phyloP scores from a whole-genome alignment of 805 yeast genomes.

The Pichia paraexigua region DNA sequence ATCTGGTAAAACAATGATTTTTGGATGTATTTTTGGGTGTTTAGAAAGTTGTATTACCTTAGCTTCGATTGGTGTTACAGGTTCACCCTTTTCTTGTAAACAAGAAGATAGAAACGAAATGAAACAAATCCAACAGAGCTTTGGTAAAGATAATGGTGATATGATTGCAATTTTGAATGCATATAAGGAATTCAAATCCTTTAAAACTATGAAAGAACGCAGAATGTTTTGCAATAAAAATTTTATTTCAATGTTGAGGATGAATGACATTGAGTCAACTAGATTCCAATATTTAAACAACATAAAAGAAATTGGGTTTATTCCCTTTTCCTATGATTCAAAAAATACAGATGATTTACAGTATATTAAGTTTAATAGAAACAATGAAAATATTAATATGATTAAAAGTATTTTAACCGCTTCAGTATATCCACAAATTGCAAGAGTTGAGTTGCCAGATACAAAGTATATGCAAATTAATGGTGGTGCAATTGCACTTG shows the following conservation, averaged over 20 bases:
- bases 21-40: slow-evolving; percentile 78
- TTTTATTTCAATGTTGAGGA: slow-evolving; percentile 50
- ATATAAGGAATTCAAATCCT: slow-evolving; percentile 41
- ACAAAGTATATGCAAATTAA: slow-evolving; percentile 62
- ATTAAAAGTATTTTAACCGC: slow-evolving; percentile 68
- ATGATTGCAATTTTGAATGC: slow-evolving; percentile 59
- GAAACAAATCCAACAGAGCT: slow-evolving; percentile 36
- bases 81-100: slow-evolving; percentile 62
- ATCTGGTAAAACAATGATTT: slow-evolving; percentile 73
- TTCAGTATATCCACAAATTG: slow-evolving; percentile 74
- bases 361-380: slow-evolving; percentile 37
- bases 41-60: slow-evolving; percentile 68
- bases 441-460: slow-evolving; percentile 75
- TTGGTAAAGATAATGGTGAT: slow-evolving; percentile 61
- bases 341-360: slow-evolving; percentile 3
- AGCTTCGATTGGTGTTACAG: slow-evolving; percentile 69
- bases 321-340: slow-evolving; percentile 45
- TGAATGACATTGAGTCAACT: slow-evolving; percentile 67
- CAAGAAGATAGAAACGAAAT: slow-evolving; percentile 58
- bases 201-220: slow-evolving; percentile 24
- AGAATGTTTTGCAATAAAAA: slow-evolving; percentile 47
- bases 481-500: slow-evolving; percentile 78
- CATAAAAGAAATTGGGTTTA: slow-evolving; percentile 71
- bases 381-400: slow-evolving; percentile 41
- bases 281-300: slow-evolving; percentile 60